Evolutionary conservation across 495 filamentous ascomycete species (phyloP).

Genomic region (Penicillium malachiteum): DNA sequence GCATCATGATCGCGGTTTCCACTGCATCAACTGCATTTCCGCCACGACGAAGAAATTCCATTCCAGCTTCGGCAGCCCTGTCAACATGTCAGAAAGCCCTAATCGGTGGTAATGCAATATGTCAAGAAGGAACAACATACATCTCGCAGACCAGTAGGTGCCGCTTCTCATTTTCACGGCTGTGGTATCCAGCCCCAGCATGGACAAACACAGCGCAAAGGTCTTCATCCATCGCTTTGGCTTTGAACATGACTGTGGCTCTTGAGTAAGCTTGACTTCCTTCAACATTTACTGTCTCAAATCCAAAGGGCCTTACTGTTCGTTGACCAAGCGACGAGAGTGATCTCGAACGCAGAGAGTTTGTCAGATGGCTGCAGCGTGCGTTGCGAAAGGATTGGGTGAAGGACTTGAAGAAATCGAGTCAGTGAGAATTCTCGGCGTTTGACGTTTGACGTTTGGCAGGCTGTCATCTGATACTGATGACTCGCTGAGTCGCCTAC

Average conservation of each 20-base stretch:
- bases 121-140: constrained; percentile 52
- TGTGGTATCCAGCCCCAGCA: constrained; percentile 95
- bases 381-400: too few relatives aligned
- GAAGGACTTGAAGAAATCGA: too few relatives aligned
- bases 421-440: too few relatives aligned
- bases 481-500: too few relatives aligned
- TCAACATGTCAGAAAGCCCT: constrained; percentile 6
- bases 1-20: constrained; percentile 78
- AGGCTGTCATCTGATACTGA: too few relatives aligned
- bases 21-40: constrained; percentile 86
- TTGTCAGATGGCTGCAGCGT: too few relatives aligned
- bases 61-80: constrained; percentile 78
- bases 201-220: constrained; percentile 85
- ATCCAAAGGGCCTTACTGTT: too few relatives aligned
- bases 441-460: too few relatives aligned
- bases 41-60: constrained; percentile 74
- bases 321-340: too few relatives aligned
- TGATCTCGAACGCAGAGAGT: too few relatives aligned
- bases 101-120: background rate
- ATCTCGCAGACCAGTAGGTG: constrained; percentile 84
- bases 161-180: constrained; percentile 71
- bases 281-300: too few relatives aligned
- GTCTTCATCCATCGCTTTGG: constrained; percentile 28
- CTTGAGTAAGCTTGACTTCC: background rate
- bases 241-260: background rate